Base-by-base conservation (phyloP, 2,329 filamentous ascomycete species). In the Talaromyces sp. region DNA sequence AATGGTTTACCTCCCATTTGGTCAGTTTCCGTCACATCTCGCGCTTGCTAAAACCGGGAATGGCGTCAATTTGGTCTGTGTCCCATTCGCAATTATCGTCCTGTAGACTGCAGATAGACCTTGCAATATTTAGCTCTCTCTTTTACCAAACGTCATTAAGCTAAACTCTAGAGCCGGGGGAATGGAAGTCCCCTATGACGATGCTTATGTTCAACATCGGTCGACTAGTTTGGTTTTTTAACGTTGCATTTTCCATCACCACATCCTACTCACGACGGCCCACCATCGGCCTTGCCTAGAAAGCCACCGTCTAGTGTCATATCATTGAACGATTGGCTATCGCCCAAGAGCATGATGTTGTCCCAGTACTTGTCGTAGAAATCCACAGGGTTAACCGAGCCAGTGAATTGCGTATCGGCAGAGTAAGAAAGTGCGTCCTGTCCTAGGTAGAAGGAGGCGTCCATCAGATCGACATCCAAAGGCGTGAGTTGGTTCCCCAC, bases 321-420 rank as follows among this genome's bases (percentile, higher is more conserved):
- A 44, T 47, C 40, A 40, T 7, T 23, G 18, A 57, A 57, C 14
- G 27, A 16, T 57, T 63, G 59, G 12, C 56, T 61, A n/a, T 59
- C 64, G 0, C 64, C 64, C 5, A 66, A 59, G 5, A 65, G 54
- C 65, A 66, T 65, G 10, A 66, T 36, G 33, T 65, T 66, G 14
- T 66, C 62, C 65, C 65, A 66, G 56, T 66, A 66, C 16, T 57
- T 61, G 36, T 66, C 64, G 34, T 65, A 66, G 50, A 66, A 66
- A 34, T 65, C 62, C 8, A 65, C 64, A 6, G 55, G 57, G 5
- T 62, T 57, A 4, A 52, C 55, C 16, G 65, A 64, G 14, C 64
- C 62, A 14, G 59, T 40, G 14, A 66, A 66, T 2, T 60, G 6
- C 27, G 50, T 18, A 14, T 56, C 40, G 4, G 14, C 10, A 30